Base-by-base conservation (phyloP, 2,329 filamentous ascomycete species). In the Juglanconis juglandina region DNA sequence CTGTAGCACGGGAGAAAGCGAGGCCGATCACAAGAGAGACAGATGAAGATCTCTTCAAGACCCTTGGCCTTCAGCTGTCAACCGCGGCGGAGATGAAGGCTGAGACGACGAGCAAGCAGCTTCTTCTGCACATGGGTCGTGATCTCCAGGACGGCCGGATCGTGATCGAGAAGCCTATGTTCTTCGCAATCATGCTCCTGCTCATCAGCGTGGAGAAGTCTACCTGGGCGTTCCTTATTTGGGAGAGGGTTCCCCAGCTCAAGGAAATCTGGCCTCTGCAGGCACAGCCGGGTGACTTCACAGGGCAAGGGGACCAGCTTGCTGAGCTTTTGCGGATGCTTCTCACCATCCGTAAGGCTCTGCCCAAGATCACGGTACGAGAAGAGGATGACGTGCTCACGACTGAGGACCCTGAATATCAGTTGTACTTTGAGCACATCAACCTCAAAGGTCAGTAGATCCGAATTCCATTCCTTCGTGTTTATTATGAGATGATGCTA, bases 171-270 rank as follows among this genome's bases (percentile, higher is more conserved):
- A 87, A 86, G 67, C 80, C 80, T 65, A 82, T 86, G 72, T 88
- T 86, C 66, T 79, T 88, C 30, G 81, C 85, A 3, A 80, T 83
- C 3, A 71, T 88, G 58, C 81, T 88, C 57, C 81, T 88, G 63
- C 79, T 88, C 52, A 87, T 87, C 67, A 87, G 84, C 65, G 77
- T 88, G 13, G 86, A 89, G 68, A 88, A 88, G 73, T 85, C 84
- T 0, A 88, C 85, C 0, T 89, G 86, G 86, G 82, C 84, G 1
- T 88, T 88, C 73, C 87, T 87, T 64, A 85, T 83, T 2, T 89
- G 85, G 85, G 85, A 87, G 66, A 83, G 87, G 68, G 80, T 84
- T 35, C 30, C 60, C 39, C 53, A 53, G 49, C 78, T 87, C 33
- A 79, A 82, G 2, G 78, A 79, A 0, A 79, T 80, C 48, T 88